Base-by-base conservation (phyloP, 768 basidiomycete genomes). In the Boletus subparvulus region DNA sequence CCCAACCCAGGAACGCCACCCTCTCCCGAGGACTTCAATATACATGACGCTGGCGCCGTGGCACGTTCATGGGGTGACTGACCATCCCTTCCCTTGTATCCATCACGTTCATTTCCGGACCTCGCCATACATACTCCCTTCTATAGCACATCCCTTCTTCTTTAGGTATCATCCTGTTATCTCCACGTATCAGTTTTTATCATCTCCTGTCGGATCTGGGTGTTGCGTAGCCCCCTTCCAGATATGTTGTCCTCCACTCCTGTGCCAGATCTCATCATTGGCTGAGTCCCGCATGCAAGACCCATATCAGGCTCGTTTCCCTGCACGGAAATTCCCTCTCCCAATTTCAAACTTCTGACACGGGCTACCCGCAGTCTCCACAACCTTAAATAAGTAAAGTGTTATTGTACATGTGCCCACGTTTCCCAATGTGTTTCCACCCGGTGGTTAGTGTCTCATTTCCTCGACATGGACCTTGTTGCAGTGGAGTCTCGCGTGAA, bases 31-130 rank as follows among this genome's bases (percentile, higher is more conserved):
- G 53, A 61, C 55, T 73, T 72, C 58, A 61, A 28, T 6, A 65
- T 72, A 46, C 57, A 49, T 54, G 70, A 72, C 53, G 68, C 72
- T 52, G 70, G 70, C 37, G 66, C 72, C 21, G 71, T 72, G 42
- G 71, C 70, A 63, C 66, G 70, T 48, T 72, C 70, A 30, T 72
- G 70, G 70, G 70, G 59, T 12, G 70, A 73, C 63, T 73, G 53
- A 72, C 48, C 55, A 17, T 30, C 43, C 52, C 28, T 52, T 19
- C 30, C 40, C 36, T 61, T 54, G 55, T 60, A 47, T 54, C 52
- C 40, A 58, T 63, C 71, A 60, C 72, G 24, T 62, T 73, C 72
- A 68, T 68, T 71, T 67, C 65, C 70, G 70, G 64, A 62, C 65
- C 55, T 58, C 57, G 35, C 54, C 64, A 62, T 56, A 48, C 55